Percentiles rank a stretch among this genome's conserved stretches.
phyloP scores from a whole-genome alignment of 495 filamentous ascomycete species.

The Chlorociboria aeruginascens region DNA sequence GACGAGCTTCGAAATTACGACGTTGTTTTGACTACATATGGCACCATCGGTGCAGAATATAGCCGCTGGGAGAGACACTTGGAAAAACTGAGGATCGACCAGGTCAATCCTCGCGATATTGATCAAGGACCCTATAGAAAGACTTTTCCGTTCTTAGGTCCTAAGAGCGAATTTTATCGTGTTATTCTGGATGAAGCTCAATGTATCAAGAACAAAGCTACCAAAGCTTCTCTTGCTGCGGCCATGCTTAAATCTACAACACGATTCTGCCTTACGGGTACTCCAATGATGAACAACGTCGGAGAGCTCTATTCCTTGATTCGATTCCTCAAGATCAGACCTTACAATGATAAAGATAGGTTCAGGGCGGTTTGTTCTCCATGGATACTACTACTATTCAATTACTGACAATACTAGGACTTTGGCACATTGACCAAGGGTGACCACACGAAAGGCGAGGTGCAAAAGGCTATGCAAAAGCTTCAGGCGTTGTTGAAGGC shows the following conservation, averaged over 20 bases:
- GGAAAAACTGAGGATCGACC: constrained; percentile 22
- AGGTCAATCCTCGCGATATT: constrained; percentile 8
- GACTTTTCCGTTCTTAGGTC: constrained; percentile 49
- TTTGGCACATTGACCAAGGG: constrained; percentile 25
- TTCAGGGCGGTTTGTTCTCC: constrained; percentile 34
- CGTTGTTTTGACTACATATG: constrained; percentile 84
- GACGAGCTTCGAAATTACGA: constrained; percentile 56
- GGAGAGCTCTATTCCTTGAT: constrained; percentile 76
- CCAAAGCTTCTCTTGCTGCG: constrained; percentile 52
- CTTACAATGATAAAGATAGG: constrained; percentile 50
- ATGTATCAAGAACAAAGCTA: constrained; percentile 76
- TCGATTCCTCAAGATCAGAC: constrained; percentile 67
- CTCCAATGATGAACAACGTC: constrained; percentile 87
- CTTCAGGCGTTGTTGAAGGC: constrained; percentile 75
- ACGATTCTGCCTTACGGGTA: constrained; percentile 82
- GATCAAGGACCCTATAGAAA: constrained; percentile 12
- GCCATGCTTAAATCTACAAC: constrained; percentile 48
- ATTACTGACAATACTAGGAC: constrained; percentile 10
- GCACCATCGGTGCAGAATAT: constrained; percentile 60
- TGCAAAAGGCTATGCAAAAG: constrained; percentile 48
- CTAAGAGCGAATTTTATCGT: constrained; percentile 61
- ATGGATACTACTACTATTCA: neutral
- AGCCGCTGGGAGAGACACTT: constrained; percentile 38
- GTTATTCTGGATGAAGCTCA: constrained; percentile 92
- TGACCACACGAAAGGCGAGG: constrained; percentile 19